Percentiles rank a stretch among this genome's conserved stretches.
phyloP scores from a whole-genome alignment of 805 yeast genomes.

The Zygosaccharomyces bisporus region DNA sequence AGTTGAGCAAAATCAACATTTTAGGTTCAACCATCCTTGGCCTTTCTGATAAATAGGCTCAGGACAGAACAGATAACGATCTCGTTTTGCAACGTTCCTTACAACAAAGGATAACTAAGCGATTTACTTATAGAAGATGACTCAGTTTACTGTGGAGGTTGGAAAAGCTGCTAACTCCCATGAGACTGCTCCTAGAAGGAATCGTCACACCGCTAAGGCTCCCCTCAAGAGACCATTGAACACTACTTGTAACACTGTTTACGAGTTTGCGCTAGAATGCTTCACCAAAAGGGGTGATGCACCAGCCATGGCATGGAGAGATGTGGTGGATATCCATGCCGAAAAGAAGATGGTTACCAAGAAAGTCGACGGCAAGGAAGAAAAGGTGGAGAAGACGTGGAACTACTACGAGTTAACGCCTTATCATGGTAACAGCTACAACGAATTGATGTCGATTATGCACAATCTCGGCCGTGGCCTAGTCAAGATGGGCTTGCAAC shows the following conservation, averaged over 20 bases:
- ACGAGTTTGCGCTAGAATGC: slow-evolving; percentile 64
- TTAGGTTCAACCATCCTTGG: background rate
- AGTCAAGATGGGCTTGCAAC: slow-evolving; percentile 63
- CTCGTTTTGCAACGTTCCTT: background rate
- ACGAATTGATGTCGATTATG: slow-evolving; percentile 49
- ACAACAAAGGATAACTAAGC: background rate
- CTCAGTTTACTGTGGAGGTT: slow-evolving; percentile 49
- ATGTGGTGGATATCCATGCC: slow-evolving; percentile 63
- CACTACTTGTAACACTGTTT: slow-evolving; percentile 61
- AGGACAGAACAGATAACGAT: background rate
- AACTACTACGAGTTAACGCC: slow-evolving; percentile 71
- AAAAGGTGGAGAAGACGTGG: slow-evolving; percentile 82
- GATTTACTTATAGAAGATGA: slow-evolving; percentile 13
- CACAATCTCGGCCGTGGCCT: slow-evolving; percentile 71
- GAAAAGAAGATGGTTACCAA: slow-evolving; percentile 75
- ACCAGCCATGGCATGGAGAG: slow-evolving; percentile 74
- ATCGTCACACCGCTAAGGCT: slow-evolving; percentile 36
- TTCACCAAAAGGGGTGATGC: slow-evolving; percentile 51
- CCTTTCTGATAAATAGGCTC: background rate
- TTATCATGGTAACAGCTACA: slow-evolving; percentile 63
- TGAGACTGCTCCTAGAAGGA: slow-evolving; percentile 82
- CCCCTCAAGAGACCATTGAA: slow-evolving; percentile 60
- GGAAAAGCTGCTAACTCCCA: slow-evolving; percentile 65
- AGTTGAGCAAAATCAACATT: slow-evolving; percentile 4
- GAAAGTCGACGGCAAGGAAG: slow-evolving; percentile 70